Conservation (phyloP, 441 rosid genomes). For the Eruca vesicaria region DNA sequence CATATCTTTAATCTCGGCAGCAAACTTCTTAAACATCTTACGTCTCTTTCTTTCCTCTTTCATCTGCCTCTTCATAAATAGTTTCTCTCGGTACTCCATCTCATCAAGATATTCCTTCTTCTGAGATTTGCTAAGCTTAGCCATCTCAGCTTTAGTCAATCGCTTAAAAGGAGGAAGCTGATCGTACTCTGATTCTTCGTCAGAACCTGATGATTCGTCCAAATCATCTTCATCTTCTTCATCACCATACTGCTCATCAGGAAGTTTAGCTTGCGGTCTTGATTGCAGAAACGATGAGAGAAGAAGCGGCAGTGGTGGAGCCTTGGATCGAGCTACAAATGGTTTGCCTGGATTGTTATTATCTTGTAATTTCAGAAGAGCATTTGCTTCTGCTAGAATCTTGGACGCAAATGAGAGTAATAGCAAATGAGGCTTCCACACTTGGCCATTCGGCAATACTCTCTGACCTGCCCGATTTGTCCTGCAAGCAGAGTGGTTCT, state of each 20-base stretch:
- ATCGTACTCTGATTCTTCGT: slow-evolving; percentile 78
- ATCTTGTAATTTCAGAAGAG: slow-evolving; percentile 83
- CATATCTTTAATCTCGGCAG: slow-evolving; percentile 64
- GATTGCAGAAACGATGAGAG: slow-evolving; percentile 94
- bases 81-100: slow-evolving; percentile 82
- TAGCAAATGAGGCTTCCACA: slow-evolving; percentile 95
- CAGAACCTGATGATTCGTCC: slow-evolving; percentile 73
- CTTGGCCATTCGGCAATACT: slow-evolving; percentile 97
- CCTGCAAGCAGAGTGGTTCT: slow-evolving; percentile 97
- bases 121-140: slow-evolving; percentile 71
- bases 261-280: slow-evolving; percentile 80
- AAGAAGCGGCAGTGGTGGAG: slow-evolving; percentile 81
- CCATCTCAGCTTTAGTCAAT: slow-evolving; percentile 70
- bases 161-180: slow-evolving; percentile 81
- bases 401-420: slow-evolving; percentile 95
- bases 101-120: slow-evolving; percentile 89
- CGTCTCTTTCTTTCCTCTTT: slow-evolving; percentile 78
- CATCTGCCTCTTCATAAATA: slow-evolving; percentile 85
- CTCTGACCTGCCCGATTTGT: slow-evolving; percentile 95
- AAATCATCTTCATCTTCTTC: slow-evolving; percentile 76
- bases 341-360: slow-evolving; percentile 77
- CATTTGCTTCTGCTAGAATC: slow-evolving; percentile 88
- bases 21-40: slow-evolving; percentile 70
- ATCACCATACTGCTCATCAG: slow-evolving; percentile 79
- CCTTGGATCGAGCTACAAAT: slow-evolving; percentile 63